phyloP scores from a whole-genome alignment of 192 early-diverging fungal species.

The Entomortierella parvispora region DNA sequence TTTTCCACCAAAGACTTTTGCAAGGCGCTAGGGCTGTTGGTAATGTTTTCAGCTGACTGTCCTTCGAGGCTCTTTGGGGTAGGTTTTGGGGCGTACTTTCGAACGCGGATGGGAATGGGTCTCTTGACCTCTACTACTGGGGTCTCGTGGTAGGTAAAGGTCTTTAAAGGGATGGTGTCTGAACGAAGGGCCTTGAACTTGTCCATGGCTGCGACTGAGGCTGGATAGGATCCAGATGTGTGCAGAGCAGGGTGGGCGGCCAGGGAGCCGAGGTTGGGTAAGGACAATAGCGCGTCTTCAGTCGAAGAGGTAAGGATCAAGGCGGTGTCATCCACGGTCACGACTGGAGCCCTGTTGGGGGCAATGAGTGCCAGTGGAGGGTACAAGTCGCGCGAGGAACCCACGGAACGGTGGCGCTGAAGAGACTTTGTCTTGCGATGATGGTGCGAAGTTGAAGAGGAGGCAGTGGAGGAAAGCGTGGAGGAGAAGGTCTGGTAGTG shows the following conservation, averaged over 20 bases:
- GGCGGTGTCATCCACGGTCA: slow-evolving; percentile 26
- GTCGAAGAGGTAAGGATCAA: slow-evolving; percentile 26
- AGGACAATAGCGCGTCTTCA: slow-evolving; percentile 12
- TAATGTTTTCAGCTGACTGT: slow-evolving; percentile 2
- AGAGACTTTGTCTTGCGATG: neutral
- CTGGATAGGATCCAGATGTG: slow-evolving; percentile 17
- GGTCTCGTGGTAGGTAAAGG: slow-evolving; percentile 49
- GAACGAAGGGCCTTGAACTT: slow-evolving; percentile 38
- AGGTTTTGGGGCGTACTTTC: neutral
- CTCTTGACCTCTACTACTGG: slow-evolving; percentile 36
- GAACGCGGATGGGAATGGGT: slow-evolving; percentile 14
- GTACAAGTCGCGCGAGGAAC: slow-evolving; percentile 10
- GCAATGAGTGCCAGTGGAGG: slow-evolving; percentile 22
- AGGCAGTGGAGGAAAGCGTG: slow-evolving; percentile 5
- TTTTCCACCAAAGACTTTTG: neutral
- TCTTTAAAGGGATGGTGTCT: slow-evolving; percentile 45
- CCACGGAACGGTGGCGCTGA: neutral
- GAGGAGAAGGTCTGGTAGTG: slow-evolving; percentile 32
- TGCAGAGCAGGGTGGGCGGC: neutral
- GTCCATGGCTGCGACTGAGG: slow-evolving; percentile 34
- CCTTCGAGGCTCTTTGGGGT: neutral
- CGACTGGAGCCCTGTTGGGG: slow-evolving; percentile 22
- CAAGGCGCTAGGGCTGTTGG: neutral
- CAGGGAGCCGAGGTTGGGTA: slow-evolving; percentile 3
- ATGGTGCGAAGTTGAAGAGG: slow-evolving; percentile 5